phyloP scores from a whole-genome alignment of 1,139 yeast genomes.

The Blastobotrys proliferans region DNA sequence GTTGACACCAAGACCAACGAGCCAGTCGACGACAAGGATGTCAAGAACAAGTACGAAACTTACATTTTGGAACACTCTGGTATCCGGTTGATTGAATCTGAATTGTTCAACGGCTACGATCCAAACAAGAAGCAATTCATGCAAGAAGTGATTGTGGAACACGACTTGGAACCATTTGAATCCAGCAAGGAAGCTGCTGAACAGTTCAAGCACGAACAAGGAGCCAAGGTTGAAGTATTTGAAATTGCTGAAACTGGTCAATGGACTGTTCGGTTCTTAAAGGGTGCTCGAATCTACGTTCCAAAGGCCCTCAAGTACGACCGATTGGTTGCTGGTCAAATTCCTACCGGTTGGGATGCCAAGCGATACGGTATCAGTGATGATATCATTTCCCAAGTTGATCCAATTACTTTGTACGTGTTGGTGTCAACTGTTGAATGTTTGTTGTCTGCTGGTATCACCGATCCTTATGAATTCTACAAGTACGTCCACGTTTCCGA shows the following conservation, averaged over 20 bases:
- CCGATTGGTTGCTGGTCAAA: slow-evolving; percentile 97
- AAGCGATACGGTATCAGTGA: slow-evolving; percentile 91
- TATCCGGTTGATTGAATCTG: slow-evolving; percentile 95
- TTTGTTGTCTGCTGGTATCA: slow-evolving; percentile 85
- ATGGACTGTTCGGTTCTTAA: slow-evolving; percentile 80
- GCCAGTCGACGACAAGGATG: slow-evolving; percentile 92
- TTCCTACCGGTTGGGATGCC: slow-evolving; percentile 98
- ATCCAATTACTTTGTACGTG: slow-evolving; percentile 88
- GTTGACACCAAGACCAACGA: slow-evolving; percentile 88
- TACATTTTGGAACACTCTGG: slow-evolving; percentile 89
- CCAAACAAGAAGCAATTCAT: slow-evolving; percentile 89
- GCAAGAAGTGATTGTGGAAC: slow-evolving; percentile 95
- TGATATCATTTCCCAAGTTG: slow-evolving; percentile 90
- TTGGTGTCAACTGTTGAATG: slow-evolving; percentile 96
- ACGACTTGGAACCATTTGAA: slow-evolving; percentile 93
- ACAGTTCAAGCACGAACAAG: slow-evolving; percentile 90
- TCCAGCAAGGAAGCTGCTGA: slow-evolving; percentile 93
- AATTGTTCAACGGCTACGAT: slow-evolving; percentile 86
- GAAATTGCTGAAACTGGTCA: slow-evolving; percentile 89
- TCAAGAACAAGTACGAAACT: slow-evolving; percentile 86
- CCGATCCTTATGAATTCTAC: slow-evolving; percentile 98
- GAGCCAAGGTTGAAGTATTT: slow-evolving; percentile 88
- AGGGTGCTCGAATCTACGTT: slow-evolving; percentile 86
- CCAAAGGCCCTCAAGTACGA: slow-evolving; percentile 96
- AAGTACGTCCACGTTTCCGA: slow-evolving; percentile 97